phyloP scores from a whole-genome alignment of 768 basidiomycete genomes.

The Auricularia sp. region DNA sequence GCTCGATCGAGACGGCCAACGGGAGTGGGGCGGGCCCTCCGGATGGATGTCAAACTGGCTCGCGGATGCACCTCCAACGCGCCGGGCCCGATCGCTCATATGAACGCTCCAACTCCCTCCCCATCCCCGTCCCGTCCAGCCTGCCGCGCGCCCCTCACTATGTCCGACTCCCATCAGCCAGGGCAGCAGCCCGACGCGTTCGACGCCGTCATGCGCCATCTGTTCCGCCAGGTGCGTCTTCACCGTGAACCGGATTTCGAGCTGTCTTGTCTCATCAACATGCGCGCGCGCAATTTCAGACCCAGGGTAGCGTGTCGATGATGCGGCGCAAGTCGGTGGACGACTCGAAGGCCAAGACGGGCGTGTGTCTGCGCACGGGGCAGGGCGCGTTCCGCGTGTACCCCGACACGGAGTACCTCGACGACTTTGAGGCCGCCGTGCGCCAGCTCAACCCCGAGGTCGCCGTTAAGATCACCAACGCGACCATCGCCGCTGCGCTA shows the following conservation, averaged over 20 bases:
- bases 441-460: slow-evolving; percentile 7
- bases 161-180: neutral
- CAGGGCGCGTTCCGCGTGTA: slow-evolving; percentile 4
- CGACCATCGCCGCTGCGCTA: slow-evolving; percentile 4
- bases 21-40: too few species aligned
- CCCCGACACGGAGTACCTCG: slow-evolving; percentile 6
- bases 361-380: slow-evolving; percentile 5
- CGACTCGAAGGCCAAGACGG: neutral
- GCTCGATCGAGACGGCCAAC: too few species aligned
- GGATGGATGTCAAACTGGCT: neutral
- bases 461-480: slow-evolving; percentile 4
- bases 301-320: neutral
- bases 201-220: neutral
- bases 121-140: neutral
- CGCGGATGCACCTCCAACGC: neutral
- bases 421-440: slow-evolving; percentile 3
- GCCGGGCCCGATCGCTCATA: neutral
- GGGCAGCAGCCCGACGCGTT: neutral
- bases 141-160: neutral
- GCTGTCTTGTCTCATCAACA: neutral
- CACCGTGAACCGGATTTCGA: neutral
- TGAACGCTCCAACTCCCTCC: neutral
- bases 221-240: neutral
- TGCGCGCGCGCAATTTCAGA: neutral
- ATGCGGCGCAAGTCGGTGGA: neutral